Base-by-base conservation (phyloP, 805 yeast genomes). In the Candida awuae region DNA sequence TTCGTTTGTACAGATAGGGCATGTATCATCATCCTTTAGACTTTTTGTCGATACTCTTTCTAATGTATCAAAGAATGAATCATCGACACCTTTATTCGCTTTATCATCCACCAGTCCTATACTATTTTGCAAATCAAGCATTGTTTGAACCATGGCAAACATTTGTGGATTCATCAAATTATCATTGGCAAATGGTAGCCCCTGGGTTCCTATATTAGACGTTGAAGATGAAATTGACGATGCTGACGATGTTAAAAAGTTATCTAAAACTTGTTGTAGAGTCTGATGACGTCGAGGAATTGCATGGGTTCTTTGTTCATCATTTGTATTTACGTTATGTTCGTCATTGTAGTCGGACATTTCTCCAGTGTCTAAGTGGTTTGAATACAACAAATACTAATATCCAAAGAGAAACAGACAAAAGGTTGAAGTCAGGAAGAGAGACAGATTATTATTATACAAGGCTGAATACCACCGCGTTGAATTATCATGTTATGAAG, bases 1-100 rank as follows among this genome's bases (percentile, higher is more conserved):
- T 42, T 71, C 73, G 46, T 72, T 73, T 16, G 92, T 82, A 51
- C 97, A 88, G 29, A 88, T 88, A 1, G 96, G 80, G 57, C 97
- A 88, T 14, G 77, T 70, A 38, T 83, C 85, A 27, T 67, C 73
- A 5, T 52, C 41, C 13, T 62, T 61, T 13, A 69, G 46, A 9
- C 65, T 62, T 41, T 61, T 65, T 25, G 67, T 62, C 17, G 50
- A 36, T 0, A 88, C 77, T 42, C 97, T 61, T 20, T 86, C 95
- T 37, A 88, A 66, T 0, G 81, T 65, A 53, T 87, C 97, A 6
- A 90, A 61, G 51, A 75, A 85, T 31, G 70, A 71, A 45, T 82
- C 83, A 9, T 77, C 63, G 4, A 85, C 83, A 0, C 92, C 90
- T 14, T 39, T 38, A n/a, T 38, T 20, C 26, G 34, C 29, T 12